Evolutionary conservation across 768 basidiomycete species (phyloP).

Genomic region (Dentipellis sp.): DNA sequence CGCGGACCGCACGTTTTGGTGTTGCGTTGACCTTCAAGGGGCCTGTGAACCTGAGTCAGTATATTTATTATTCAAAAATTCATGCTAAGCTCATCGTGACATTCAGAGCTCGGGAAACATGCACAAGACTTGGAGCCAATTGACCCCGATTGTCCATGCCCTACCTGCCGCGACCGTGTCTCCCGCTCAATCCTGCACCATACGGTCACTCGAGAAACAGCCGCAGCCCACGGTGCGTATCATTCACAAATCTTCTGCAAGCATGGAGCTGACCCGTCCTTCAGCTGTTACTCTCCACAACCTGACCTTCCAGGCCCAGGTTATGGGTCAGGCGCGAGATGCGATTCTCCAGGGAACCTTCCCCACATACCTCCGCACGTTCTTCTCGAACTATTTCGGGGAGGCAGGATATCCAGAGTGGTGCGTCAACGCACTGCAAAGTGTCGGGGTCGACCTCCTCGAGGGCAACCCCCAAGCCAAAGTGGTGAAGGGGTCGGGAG

Average conservation of each 20-base stretch:
- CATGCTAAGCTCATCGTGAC: not conserved
- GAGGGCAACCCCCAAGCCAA: constrained; percentile 38
- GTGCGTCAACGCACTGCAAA: constrained; percentile 77
- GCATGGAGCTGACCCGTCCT: constrained; percentile 1
- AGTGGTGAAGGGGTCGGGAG: constrained; percentile 51
- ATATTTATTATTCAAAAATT: not conserved
- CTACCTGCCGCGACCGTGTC: constrained; percentile 63
- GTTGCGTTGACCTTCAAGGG: constrained; percentile 79
- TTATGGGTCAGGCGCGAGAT: constrained; percentile 80
- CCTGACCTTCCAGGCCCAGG: constrained; percentile 74
- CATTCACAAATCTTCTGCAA: constrained; percentile 4
- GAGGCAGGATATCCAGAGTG: constrained; percentile 76
- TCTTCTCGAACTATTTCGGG: constrained; percentile 75
- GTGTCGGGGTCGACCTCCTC: constrained; percentile 78
- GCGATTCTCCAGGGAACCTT: constrained; percentile 74
- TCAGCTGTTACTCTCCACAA: constrained; percentile 78
- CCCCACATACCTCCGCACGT: constrained; percentile 65
- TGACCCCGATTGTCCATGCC: constrained; percentile 74
- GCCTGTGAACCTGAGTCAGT: constrained; percentile 73
- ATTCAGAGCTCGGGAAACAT: constrained; percentile 58
- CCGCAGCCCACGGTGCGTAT: constrained; percentile 69
- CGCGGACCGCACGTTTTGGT: constrained; percentile 85
- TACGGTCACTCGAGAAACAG: constrained; percentile 69
- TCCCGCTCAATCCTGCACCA: constrained; percentile 73
- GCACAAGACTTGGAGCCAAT: constrained; percentile 62